These are phyloP conservation scores for Fusarium xylarioides DNA, from an alignment of 2,329 filamentous ascomycete species.

Conservation along the genomic window DNA sequence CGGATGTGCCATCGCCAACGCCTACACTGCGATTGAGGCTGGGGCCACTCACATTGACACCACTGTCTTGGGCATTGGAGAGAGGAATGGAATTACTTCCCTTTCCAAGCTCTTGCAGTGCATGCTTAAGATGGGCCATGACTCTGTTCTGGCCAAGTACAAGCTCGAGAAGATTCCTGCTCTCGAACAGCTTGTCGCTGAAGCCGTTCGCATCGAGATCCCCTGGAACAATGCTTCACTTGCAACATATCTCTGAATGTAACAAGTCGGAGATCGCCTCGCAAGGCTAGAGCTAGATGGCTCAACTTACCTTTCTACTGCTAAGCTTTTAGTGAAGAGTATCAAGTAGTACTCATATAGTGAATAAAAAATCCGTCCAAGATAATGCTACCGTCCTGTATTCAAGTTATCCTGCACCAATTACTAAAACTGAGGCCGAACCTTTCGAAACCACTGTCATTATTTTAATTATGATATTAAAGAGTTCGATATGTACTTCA, in stretches of 20 bases:
- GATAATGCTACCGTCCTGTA: background rate
- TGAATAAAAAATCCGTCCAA: background rate
- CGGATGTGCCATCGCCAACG: slow-evolving; percentile 89
- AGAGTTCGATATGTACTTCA: background rate
- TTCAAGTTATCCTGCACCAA: background rate
- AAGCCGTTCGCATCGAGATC: slow-evolving; percentile 54
- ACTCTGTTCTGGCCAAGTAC: slow-evolving; percentile 90
- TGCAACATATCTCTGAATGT: background rate
- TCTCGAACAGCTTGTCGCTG: slow-evolving; percentile 84
- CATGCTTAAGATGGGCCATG: slow-evolving; percentile 61
- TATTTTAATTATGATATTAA: no score
- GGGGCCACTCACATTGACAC: slow-evolving; percentile 87
- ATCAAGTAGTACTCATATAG: background rate
- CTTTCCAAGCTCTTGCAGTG: slow-evolving; percentile 47
- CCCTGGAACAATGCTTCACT: slow-evolving; percentile 26
- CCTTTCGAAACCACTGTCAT: no score
- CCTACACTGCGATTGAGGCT: slow-evolving; percentile 86
- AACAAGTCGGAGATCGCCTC: background rate
- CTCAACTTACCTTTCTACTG: background rate
- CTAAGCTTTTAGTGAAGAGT: background rate
- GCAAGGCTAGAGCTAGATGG: background rate
- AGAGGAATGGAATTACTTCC: slow-evolving; percentile 74
- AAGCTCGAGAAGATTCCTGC: slow-evolving; percentile 90
- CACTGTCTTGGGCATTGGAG: slow-evolving; percentile 67
- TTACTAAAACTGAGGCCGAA: no score